Base-by-base conservation (phyloP, 768 basidiomycete species). In the Nidularia pulvinata region DNA sequence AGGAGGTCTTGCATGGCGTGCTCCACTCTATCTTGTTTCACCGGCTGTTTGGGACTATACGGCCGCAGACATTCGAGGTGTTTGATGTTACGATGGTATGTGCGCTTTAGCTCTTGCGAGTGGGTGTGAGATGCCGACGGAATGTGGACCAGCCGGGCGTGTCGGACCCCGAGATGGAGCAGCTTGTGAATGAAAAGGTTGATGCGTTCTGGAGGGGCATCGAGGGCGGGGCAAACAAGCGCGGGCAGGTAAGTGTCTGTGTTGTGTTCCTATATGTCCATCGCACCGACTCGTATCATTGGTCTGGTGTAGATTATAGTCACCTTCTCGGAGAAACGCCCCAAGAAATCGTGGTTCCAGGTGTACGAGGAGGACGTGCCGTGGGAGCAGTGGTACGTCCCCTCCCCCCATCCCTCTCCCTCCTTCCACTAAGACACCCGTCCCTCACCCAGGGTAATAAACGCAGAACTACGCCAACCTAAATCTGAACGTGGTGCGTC, bases 1-100 rank as follows among this genome's bases (percentile, higher is more conserved):
- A 85, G 66, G 91, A 93, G 58, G 88, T 87, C 44, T 79, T 93
- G 5, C 80, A 79, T 52, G 91, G 84, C 3, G 75, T 92, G 50
- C 77, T 94, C n/a, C 92, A 93, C 61, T 77, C 89, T 0, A 87
- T 93, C 47, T 73, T 93, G 13, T 93, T 94, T 64, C 91, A 94
- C 63, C 82, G 91, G 6, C 74, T 92, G 16, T 91, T 93, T 62
- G 92, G 91, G 3, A 85, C 83, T 0, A 80, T 93, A 43, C 90
- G 86, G 59, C 88, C 92, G 0, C 80, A 81, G 59, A 86, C 79
- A 2, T 86, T 89, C 55, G 91, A 93, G 53, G 85, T 93, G 0
- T 77, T 92, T 9, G 91, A 93, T 65, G 84, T 94, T 19, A 92
- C 91, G 1, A 87, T 94, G 85, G 91, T 91, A 50, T 39, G 84